Evolutionary conservation across 441 rosid genomes (phyloP).

Genomic region (Pelargonium citronellum): DNA sequence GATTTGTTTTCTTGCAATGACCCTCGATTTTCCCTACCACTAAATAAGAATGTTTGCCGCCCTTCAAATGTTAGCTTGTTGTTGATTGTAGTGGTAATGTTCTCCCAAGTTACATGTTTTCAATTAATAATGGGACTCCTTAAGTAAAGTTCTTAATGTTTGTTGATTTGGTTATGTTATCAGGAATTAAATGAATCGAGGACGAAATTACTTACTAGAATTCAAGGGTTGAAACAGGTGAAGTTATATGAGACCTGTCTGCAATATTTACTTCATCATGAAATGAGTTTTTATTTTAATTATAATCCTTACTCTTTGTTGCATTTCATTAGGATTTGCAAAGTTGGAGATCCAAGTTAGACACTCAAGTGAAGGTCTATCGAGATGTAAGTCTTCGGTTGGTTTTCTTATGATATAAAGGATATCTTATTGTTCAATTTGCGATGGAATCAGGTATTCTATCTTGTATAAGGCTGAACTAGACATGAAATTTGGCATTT

Average conservation of each 20-base stretch:
- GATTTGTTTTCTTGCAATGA: too few species aligned
- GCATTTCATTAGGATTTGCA: conserved; percentile 65
- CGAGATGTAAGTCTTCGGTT: conserved; percentile 48
- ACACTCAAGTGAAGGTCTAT: conserved; percentile 80
- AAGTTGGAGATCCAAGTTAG: conserved; percentile 84
- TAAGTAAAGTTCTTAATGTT: neutral
- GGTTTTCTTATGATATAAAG: neutral
- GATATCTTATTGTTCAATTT: too few species aligned
- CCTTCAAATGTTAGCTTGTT: neutral
- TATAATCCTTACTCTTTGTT: neutral
- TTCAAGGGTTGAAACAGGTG: conserved; percentile 88
- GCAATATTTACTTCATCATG: neutral
- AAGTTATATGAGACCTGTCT: neutral
- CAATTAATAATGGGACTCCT: neutral
- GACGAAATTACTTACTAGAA: conserved; percentile 62
- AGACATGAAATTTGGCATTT: too few species aligned
- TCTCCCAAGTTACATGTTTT: neutral
- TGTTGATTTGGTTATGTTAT: neutral
- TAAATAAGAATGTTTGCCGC: neutral
- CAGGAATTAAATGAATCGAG: conserved; percentile 88
- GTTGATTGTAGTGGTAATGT: neutral
- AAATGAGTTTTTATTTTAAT: neutral
- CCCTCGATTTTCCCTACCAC: neutral
- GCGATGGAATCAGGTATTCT: too few species aligned
- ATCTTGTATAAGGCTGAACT: too few species aligned